These are phyloP conservation scores for Botrytis fragariae DNA, from an alignment of 2,329 filamentous ascomycete genomes.

Conservation along the genomic window DNA sequence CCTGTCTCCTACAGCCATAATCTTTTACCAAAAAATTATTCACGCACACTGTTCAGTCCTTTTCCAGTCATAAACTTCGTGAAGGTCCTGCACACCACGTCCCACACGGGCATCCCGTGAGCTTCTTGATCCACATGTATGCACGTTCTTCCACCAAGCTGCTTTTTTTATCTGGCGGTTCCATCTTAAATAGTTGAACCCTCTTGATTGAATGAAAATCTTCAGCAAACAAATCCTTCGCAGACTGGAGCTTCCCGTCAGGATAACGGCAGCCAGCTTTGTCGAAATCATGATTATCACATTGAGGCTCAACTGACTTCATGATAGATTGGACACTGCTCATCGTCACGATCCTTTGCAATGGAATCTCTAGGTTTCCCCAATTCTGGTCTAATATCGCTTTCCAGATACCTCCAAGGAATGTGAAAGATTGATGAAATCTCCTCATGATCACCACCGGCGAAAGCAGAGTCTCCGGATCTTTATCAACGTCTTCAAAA, in stretches of 20 bases:
- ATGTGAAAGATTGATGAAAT: neutral
- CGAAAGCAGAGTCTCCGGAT: neutral
- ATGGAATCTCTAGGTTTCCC: neutral
- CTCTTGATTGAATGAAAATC: no score
- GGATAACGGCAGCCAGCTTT: neutral
- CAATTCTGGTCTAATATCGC: no score
- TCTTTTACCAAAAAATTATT: no score
- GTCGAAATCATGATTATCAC: neutral
- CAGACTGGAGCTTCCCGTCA: neutral
- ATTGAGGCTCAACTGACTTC: neutral
- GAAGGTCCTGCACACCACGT: slow-evolving; percentile 1
- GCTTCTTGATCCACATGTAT: neutral
- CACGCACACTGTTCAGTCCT: neutral
- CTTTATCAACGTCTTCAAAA: neutral
- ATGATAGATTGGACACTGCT: neutral
- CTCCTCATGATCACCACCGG: neutral
- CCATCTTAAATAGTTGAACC: no score
- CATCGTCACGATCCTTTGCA: neutral
- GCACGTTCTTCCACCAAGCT: neutral
- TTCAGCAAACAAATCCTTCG: neutral
- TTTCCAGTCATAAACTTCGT: neutral
- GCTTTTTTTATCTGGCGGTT: neutral
- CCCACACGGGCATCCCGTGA: neutral
- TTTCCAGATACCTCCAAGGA: neutral
- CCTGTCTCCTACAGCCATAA: neutral